phyloP scores from a whole-genome alignment of 805 yeast genomes.

The Pichia deserticola region DNA sequence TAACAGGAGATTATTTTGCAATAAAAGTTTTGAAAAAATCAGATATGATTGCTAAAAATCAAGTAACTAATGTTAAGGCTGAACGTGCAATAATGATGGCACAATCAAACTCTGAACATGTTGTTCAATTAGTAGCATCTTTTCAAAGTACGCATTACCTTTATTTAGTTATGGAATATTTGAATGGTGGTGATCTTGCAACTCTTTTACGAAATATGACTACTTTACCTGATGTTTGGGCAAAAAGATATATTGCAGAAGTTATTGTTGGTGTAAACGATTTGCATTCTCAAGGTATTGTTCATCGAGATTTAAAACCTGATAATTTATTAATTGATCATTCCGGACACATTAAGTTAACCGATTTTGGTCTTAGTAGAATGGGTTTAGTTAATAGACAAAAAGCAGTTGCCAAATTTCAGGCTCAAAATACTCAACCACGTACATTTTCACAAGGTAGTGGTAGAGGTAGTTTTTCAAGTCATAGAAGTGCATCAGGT shows the following conservation, averaged over 20 bases:
- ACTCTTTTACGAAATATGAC: slow-evolving; percentile 78
- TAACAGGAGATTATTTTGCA: slow-evolving; percentile 93
- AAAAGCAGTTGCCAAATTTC: slow-evolving; percentile 22
- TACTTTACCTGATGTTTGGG: slow-evolving; percentile 80
- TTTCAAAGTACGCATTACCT: slow-evolving; percentile 84
- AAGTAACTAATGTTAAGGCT: slow-evolving; percentile 86
- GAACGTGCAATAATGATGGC: slow-evolving; percentile 98
- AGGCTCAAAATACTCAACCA: not conserved
- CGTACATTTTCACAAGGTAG: slow-evolving; percentile 2
- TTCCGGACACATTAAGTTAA: slow-evolving; percentile 82
- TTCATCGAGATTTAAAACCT: slow-evolving; percentile 93
- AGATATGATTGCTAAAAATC: slow-evolving; percentile 96
- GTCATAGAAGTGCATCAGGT: slow-evolving; percentile 1
- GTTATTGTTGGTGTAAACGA: slow-evolving; percentile 86
- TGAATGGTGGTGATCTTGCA: slow-evolving; percentile 94
- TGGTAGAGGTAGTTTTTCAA: slow-evolving; percentile 5
- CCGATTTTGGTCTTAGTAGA: slow-evolving; percentile 91
- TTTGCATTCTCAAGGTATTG: slow-evolving; percentile 79
- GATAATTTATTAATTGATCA: slow-evolving; percentile 84
- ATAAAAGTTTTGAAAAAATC: slow-evolving; percentile 85
- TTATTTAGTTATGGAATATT: slow-evolving; percentile 91
- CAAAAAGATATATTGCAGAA: slow-evolving; percentile 78
- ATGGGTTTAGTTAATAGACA: slow-evolving; percentile 86
- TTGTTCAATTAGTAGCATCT: slow-evolving; percentile 79
- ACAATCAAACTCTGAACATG: slow-evolving; percentile 87